These are phyloP conservation scores for Cyclotella atomus DNA, from an alignment of 108 stramenopile species.

Conservation along the genomic window DNA sequence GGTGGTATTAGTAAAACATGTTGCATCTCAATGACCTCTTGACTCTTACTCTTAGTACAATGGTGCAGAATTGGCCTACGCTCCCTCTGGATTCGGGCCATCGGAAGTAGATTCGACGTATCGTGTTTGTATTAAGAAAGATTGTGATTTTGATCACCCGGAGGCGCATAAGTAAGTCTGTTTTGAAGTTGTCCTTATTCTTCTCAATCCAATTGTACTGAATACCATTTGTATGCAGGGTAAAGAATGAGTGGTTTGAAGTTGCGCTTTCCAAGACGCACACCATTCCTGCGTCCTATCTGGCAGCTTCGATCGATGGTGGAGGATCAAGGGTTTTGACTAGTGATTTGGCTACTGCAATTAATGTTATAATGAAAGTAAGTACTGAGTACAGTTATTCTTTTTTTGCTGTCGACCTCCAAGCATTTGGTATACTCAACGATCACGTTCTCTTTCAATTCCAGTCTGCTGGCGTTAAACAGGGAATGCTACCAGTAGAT, in stretches of 20 bases:
- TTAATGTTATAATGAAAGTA: neutral
- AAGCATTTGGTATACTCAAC: neutral
- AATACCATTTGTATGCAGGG: neutral
- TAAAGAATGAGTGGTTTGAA: neutral
- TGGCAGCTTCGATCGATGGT: neutral
- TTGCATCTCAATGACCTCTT: no score
- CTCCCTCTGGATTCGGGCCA: neutral
- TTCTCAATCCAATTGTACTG: neutral
- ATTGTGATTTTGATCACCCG: conserved; percentile 22
- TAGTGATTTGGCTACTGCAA: neutral
- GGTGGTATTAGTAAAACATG: no score
- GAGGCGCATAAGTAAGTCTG: conserved; percentile 15
- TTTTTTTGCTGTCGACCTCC: no score
- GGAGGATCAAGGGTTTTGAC: neutral
- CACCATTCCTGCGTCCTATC: neutral
- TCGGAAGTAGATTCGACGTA: neutral
- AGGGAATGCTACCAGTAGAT: neutral
- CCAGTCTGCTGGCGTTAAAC: neutral
- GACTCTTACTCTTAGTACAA: conserved; percentile 17
- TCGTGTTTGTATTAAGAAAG: conserved; percentile 4
- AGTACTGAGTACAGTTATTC: neutral
- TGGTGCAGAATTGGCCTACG: conserved; percentile 9
- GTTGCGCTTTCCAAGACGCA: neutral
- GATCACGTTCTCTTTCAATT: neutral
- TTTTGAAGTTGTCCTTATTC: neutral